Evolutionary conservation across 257 asterid genomes (phyloP).

Genomic region (Rhazya stricta): DNA sequence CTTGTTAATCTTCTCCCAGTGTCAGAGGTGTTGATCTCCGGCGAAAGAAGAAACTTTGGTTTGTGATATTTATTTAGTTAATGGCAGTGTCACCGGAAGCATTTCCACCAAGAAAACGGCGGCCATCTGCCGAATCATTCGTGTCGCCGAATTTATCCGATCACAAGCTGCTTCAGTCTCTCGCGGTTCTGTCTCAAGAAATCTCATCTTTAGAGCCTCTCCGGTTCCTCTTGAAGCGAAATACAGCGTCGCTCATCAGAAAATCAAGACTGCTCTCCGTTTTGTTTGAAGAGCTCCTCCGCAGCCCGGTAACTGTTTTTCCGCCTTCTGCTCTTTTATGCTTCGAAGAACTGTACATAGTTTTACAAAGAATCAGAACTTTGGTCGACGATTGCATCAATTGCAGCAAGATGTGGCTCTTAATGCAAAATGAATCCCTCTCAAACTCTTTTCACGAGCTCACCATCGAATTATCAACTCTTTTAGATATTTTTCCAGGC

Average conservation of each 20-base stretch:
- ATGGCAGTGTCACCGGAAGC: slow-evolving; percentile 61
- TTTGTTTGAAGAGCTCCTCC: slow-evolving; percentile 62
- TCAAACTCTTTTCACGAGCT: slow-evolving; percentile 53
- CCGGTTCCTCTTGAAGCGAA: slow-evolving; percentile 37
- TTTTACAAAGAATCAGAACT: slow-evolving; percentile 55
- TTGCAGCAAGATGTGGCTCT: slow-evolving; percentile 74
- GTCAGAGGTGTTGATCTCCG: too few relatives aligned
- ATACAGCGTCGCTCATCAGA: slow-evolving; percentile 49
- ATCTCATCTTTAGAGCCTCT: slow-evolving; percentile 48
- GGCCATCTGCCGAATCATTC: slow-evolving; percentile 59
- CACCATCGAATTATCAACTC: slow-evolving; percentile 57
- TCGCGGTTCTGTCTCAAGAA: slow-evolving; percentile 53
- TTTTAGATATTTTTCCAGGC: slow-evolving; percentile 67
- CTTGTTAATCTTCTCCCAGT: neutral
- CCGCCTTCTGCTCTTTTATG: slow-evolving; percentile 73
- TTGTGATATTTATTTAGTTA: neutral
- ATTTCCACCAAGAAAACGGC: slow-evolving; percentile 67
- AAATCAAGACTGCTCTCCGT: slow-evolving; percentile 55
- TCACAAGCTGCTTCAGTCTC: slow-evolving; percentile 52
- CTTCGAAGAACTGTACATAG: slow-evolving; percentile 70
- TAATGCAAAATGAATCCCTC: slow-evolving; percentile 50
- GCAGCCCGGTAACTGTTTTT: slow-evolving; percentile 29
- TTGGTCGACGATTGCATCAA: slow-evolving; percentile 51
- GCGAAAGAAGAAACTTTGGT: neutral
- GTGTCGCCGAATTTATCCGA: slow-evolving; percentile 51